Percentiles rank a stretch among this genome's conserved stretches.
phyloP scores from a whole-genome alignment of 306 rosid species.

The Dalbergia oliveri region DNA sequence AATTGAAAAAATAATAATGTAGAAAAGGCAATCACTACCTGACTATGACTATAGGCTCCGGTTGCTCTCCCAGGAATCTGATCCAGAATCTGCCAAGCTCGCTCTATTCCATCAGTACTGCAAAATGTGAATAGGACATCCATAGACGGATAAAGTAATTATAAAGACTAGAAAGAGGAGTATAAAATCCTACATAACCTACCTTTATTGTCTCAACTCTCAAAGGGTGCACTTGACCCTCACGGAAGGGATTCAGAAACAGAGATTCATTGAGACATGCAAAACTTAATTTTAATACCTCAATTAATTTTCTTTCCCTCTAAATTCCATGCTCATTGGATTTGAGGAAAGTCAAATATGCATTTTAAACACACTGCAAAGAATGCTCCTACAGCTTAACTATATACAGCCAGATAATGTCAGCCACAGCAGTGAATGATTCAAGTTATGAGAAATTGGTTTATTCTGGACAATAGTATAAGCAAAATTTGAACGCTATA shows the following conservation, averaged over 20 bases:
- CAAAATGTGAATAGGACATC: slow-evolving; percentile 32
- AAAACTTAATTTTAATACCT: no score
- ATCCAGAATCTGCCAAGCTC: slow-evolving; percentile 84
- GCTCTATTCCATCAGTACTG: slow-evolving; percentile 79
- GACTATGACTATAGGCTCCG: slow-evolving; percentile 97
- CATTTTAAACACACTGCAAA: not conserved
- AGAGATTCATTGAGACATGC: no score
- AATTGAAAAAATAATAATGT: slow-evolving; percentile 9
- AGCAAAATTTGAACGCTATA: not conserved
- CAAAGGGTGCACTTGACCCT: no score
- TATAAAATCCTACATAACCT: not conserved
- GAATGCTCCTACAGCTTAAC: not conserved
- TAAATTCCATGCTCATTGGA: not conserved
- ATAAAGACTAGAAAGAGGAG: not conserved
- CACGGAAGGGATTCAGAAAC: no score
- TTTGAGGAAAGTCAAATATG: not conserved
- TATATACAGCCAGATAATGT: not conserved
- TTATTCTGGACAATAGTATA: not conserved
- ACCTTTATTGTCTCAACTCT: no score
- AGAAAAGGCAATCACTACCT: slow-evolving; percentile 56
- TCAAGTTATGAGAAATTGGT: not conserved
- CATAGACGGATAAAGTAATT: not conserved
- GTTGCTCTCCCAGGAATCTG: slow-evolving; percentile 94
- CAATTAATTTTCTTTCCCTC: no score
- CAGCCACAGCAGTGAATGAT: slow-evolving; percentile 8